These are phyloP conservation scores for Pelagophyceae sp. DNA, from an alignment of 352 stramenopile genomes.

Conservation along the genomic window DNA sequence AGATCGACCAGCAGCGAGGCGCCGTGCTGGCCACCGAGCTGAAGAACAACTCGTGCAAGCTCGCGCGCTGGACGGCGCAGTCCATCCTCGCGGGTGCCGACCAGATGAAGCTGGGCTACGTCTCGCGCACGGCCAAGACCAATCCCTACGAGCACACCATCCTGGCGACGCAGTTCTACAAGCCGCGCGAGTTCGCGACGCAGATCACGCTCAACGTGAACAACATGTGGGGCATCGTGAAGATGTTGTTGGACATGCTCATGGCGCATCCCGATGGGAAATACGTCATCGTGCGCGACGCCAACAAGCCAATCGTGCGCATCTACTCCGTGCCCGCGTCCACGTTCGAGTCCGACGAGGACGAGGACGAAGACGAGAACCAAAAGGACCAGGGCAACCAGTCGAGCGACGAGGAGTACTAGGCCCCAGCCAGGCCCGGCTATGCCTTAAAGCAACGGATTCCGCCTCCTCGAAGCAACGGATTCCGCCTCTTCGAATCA, in stretches of 20 bases:
- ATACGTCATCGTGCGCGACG: conserved; percentile 96
- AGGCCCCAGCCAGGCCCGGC: neutral
- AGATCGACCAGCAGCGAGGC: conserved; percentile 91
- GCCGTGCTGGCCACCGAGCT: conserved; percentile 92
- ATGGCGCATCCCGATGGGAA: conserved; percentile 89
- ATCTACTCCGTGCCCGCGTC: conserved; percentile 88
- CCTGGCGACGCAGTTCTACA: conserved; percentile 90
- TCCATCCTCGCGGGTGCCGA: conserved; percentile 85
- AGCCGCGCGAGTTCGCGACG: conserved; percentile 86
- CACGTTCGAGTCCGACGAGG: conserved; percentile 86
- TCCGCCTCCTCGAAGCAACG: neutral
- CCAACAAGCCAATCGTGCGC: conserved; percentile 89
- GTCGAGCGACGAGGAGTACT: neutral
- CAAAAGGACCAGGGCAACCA: neutral
- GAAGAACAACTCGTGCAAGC: conserved; percentile 97
- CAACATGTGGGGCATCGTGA: conserved; percentile 93
- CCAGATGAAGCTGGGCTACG: conserved; percentile 96
- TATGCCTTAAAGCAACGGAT: neutral
- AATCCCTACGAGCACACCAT: conserved; percentile 89
- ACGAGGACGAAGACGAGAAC: conserved; percentile 61
- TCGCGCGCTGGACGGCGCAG: conserved; percentile 95
- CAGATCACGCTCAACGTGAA: conserved; percentile 94
- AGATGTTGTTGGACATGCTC: conserved; percentile 85
- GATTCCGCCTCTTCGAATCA: neutral
- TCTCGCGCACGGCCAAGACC: conserved; percentile 80